These are phyloP conservation scores for Nyctanthes arbortristis DNA, from an alignment of 257 asterid genomes.

Conservation along the genomic window DNA sequence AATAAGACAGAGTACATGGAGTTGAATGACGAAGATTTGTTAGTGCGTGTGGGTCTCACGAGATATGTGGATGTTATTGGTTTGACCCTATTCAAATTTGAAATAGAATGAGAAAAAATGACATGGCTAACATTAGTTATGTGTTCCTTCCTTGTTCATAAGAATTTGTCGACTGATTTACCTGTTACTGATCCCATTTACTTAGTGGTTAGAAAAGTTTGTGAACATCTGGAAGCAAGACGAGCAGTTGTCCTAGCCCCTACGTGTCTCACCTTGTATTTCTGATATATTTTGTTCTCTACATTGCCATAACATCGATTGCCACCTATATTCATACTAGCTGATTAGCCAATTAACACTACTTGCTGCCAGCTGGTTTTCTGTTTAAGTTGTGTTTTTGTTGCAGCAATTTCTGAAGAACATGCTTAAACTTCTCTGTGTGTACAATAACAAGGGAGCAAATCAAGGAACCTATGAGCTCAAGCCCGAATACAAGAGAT, in stretches of 20 bases:
- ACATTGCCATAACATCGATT: neutral
- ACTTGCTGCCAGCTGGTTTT: conserved; percentile 2
- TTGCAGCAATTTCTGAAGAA: conserved; percentile 89
- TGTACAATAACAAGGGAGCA: conserved; percentile 85
- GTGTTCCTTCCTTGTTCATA: too few species aligned
- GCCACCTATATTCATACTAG: neutral
- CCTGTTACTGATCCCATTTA: neutral
- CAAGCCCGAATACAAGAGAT: conserved; percentile 79
- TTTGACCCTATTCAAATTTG: too few species aligned
- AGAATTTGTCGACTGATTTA: neutral
- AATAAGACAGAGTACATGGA: too few species aligned
- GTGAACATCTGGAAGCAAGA: neutral
- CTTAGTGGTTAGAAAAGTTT: neutral
- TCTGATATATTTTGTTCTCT: neutral
- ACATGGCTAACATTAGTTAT: too few species aligned
- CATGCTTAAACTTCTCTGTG: conserved; percentile 79
- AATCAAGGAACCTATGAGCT: conserved; percentile 92
- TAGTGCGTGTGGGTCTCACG: too few species aligned
- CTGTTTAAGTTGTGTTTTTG: too few species aligned
- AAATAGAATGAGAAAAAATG: too few species aligned
- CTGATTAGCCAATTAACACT: neutral
- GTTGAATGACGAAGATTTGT: too few species aligned
- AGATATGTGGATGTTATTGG: too few species aligned
- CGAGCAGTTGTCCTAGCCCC: neutral
- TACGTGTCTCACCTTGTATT: neutral